Base-by-base conservation (phyloP, 768 basidiomycete species). In the Calvatia gigantea region DNA sequence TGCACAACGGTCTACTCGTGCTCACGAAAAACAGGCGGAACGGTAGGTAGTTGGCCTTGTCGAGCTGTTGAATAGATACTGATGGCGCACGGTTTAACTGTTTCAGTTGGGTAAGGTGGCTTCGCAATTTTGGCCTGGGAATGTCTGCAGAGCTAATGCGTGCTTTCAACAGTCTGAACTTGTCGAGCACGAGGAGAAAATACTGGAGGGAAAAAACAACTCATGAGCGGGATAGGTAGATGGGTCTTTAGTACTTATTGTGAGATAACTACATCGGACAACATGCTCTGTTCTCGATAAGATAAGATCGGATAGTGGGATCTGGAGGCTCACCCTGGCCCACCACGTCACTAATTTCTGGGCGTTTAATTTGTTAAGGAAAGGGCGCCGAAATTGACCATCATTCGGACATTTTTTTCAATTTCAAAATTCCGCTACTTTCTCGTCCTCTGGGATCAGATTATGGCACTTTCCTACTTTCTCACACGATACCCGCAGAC, bases 181-280 rank as follows among this genome's bases (percentile, higher is more conserved):
- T 54, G 84, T 83, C 62, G 75, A 81, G 49, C 75, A 83, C 39
- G 83, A 82, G 0, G 67, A 78, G 58, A 68, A 74, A 48, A 82
- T 85, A 23, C 71, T 85, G 27, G 73, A 76, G 23, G 84, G 84
- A 17, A 69, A n/a, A 76, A 56, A 73, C 70, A 4, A 62, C 72
- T 2, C 67, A 74, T 43, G 71, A 72, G 4, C 58, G 74, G 43
- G 65, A 70, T 43, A 60, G 59, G 21, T 38, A 46, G 38, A 6
- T 1, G n/a, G 12, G 23, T 27, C 27, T 35, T 46, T 5, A 29
- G 45, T 28, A 15, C 14, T 28, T 7, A 29, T 7, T 14, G 11
- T 28, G 43, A 8, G 14, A 23, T 23, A 27, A 19, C 3, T 44
- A 25, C 27, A 28, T 44, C 27, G 43, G 14, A 44, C 25, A 23